Evolutionary conservation across 2,329 filamentous ascomycete genomes (phyloP).

Genomic region (Pestalotiopsis sp.): DNA sequence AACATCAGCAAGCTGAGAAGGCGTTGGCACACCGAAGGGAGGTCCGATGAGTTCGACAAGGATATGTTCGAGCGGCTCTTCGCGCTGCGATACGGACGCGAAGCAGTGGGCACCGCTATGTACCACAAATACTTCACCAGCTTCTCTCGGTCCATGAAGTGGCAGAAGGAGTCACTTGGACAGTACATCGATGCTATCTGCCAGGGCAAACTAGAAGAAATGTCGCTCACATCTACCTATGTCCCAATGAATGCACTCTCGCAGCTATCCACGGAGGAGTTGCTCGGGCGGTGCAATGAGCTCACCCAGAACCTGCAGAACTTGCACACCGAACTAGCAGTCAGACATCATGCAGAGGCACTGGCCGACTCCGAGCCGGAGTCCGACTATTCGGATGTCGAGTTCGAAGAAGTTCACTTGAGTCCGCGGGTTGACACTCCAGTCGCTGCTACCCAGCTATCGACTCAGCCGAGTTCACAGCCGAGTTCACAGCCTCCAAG

Average conservation of each 20-base stretch:
- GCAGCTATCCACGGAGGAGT: background rate
- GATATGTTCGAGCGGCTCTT: conserved; percentile 1
- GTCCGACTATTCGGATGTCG: conserved; percentile 2
- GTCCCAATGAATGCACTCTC: background rate
- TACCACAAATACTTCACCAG: conserved; percentile 1
- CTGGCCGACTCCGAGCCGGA: background rate
- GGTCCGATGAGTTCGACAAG: conserved; percentile 3
- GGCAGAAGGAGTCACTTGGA: background rate
- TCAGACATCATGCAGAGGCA: background rate
- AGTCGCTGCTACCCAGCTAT: background rate
- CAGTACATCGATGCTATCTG: conserved; percentile 6
- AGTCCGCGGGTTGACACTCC: background rate
- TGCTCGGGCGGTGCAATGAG: conserved; percentile 1
- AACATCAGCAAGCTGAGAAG: background rate
- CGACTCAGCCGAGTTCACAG: background rate
- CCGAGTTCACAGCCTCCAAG: background rate
- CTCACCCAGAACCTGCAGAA: conserved; percentile 5
- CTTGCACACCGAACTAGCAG: background rate
- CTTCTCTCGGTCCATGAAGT: conserved; percentile 3
- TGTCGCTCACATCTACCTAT: background rate
- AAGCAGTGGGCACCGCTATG: background rate
- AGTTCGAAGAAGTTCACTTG: background rate
- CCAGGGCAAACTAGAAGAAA: background rate
- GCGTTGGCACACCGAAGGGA: background rate
- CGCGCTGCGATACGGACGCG: conserved; percentile 1